Conservation (phyloP, 2,329 filamentous ascomycete genomes). For the Daldinia sp. region DNA sequence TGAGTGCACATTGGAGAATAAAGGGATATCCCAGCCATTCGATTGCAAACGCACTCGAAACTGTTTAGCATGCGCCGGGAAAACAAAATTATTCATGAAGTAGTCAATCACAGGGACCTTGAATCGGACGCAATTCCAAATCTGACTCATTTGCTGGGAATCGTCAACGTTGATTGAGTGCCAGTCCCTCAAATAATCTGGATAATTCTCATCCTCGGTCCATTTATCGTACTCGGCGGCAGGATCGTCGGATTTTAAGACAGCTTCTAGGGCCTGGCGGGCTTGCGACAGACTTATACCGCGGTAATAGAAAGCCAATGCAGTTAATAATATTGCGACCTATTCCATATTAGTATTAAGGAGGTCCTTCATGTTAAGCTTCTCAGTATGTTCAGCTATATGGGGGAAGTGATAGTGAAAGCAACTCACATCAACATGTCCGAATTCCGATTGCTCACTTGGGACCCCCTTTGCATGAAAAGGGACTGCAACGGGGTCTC, state of each 20-base stretch:
- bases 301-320: slow-evolving; percentile 74
- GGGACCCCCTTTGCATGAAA: slow-evolving; percentile 75
- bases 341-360: slow-evolving; percentile 50
- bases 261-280: slow-evolving; percentile 60
- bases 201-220: slow-evolving; percentile 56
- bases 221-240: slow-evolving; percentile 67
- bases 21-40: slow-evolving; percentile 75
- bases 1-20: slow-evolving; percentile 52
- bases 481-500: slow-evolving; percentile 74
- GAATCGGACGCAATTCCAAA: slow-evolving; percentile 65
- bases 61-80: slow-evolving; percentile 73
- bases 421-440: slow-evolving; percentile 65
- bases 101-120: slow-evolving; percentile 67
- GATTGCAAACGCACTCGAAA: slow-evolving; percentile 73
- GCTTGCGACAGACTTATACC: slow-evolving; percentile 66
- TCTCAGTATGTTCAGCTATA: neutral
- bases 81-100: slow-evolving; percentile 71
- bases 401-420: neutral
- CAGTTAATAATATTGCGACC: slow-evolving; percentile 73
- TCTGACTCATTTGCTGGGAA: slow-evolving; percentile 58
- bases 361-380: neutral
- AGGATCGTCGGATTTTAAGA: slow-evolving; percentile 69
- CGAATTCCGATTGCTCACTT: slow-evolving; percentile 72
- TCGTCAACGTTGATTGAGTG: slow-evolving; percentile 72
- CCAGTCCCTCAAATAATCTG: slow-evolving; percentile 62